Percentiles rank a stretch among this genome's conserved stretches.
phyloP scores from a whole-genome alignment of 768 basidiomycete genomes.

The Trametes sanguinea region DNA sequence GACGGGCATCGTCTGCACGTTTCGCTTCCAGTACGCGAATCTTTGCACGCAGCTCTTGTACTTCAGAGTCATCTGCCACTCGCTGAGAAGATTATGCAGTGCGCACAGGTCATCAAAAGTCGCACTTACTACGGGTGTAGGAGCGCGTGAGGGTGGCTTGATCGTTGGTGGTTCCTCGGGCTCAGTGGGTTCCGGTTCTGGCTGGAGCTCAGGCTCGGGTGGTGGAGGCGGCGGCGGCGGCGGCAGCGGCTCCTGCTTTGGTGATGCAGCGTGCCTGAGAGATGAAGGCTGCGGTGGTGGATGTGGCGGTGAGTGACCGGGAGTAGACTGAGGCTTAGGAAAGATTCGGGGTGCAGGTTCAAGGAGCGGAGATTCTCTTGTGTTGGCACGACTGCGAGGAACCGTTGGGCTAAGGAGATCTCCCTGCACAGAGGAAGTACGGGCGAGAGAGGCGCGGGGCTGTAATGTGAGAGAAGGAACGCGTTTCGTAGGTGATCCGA shows the following conservation, averaged over 20 bases:
- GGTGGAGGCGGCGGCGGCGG: background rate
- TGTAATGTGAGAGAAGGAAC: slow-evolving; percentile 48
- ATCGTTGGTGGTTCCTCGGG: background rate
- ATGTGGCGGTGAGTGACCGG: slow-evolving; percentile 19
- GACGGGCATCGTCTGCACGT: slow-evolving; percentile 83
- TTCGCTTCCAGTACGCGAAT: slow-evolving; percentile 84
- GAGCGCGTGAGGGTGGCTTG: slow-evolving; percentile 17
- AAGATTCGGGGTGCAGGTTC: slow-evolving; percentile 24
- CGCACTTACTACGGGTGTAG: slow-evolving; percentile 27
- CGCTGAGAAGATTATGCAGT: slow-evolving; percentile 19
- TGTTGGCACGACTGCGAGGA: slow-evolving; percentile 31
- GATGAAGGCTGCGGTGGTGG: slow-evolving; percentile 19
- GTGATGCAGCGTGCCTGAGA: slow-evolving; percentile 18
- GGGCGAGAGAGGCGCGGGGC: slow-evolving; percentile 51
- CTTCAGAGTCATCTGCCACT: slow-evolving; percentile 55
- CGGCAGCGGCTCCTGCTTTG: slow-evolving; percentile 2
- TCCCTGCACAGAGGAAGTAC: slow-evolving; percentile 43
- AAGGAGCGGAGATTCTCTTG: slow-evolving; percentile 33
- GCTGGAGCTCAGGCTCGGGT: slow-evolving; percentile 19
- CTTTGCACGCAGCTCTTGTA: slow-evolving; percentile 82
- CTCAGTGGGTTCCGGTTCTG: slow-evolving; percentile 6
- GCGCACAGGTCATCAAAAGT: slow-evolving; percentile 17
- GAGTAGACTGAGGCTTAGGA: slow-evolving; percentile 21
- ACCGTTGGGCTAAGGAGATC: slow-evolving; percentile 33
- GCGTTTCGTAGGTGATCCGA: slow-evolving; percentile 60